phyloP scores from a whole-genome alignment of 305 asterid genomes.

The Solanum hybrid region DNA sequence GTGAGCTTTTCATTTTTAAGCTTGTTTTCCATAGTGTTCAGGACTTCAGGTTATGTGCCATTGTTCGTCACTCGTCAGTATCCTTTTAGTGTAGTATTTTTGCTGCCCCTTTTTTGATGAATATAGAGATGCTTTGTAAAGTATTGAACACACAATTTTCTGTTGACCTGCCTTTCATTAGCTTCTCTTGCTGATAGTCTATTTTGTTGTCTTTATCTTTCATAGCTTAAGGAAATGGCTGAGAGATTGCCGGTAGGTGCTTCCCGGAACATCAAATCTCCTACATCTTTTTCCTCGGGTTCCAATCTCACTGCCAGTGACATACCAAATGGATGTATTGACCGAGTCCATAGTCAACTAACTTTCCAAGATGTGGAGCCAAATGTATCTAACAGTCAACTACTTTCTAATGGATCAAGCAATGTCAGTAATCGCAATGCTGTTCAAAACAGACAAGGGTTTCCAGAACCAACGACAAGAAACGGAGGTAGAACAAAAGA shows the following conservation, averaged over 20 bases:
- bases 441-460: conserved; percentile 8
- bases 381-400: conserved; percentile 13
- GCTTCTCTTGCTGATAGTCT: conserved; percentile 6
- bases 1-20: neutral
- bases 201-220: neutral
- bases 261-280: conserved; percentile 13
- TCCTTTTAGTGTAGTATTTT: neutral
- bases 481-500: conserved; percentile 14
- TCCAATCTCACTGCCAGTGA: conserved; percentile 9
- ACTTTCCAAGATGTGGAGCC: conserved; percentile 11
- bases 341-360: conserved; percentile 9
- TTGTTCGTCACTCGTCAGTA: neutral
- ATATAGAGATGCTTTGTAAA: neutral
- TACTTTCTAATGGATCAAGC: conserved; percentile 7
- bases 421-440: conserved; percentile 7
- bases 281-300: conserved; percentile 6
- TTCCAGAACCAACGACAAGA: conserved; percentile 14
- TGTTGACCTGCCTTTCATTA: conserved; percentile 2
- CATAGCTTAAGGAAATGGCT: conserved; percentile 20
- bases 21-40: neutral
- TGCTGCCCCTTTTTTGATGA: neutral
- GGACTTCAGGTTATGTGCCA: neutral
- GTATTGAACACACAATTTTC: neutral
- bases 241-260: conserved; percentile 18
- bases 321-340: conserved; percentile 9